Evolutionary conservation across 1,284 basidiomycete genomes (phyloP).

Genomic region (Pseudozyma pruni): DNA sequence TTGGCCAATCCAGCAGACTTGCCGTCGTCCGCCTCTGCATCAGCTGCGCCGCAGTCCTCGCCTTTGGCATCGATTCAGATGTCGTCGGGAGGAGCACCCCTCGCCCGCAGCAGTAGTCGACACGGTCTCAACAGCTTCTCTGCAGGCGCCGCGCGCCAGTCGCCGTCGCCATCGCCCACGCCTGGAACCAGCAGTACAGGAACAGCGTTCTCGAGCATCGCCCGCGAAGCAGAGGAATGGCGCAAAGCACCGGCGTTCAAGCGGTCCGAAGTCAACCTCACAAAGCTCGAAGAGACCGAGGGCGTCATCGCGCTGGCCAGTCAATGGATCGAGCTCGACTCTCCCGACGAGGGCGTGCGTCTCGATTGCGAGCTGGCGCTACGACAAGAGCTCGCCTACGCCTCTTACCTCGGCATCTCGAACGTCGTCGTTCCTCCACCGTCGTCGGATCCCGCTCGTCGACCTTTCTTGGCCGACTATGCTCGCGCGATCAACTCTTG

Average conservation of each 20-base stretch:
- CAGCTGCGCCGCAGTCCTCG: conserved; percentile 11
- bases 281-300: conserved; percentile 85
- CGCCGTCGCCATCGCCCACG: conserved; percentile 32
- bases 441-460: conserved; percentile 73
- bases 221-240: conserved; percentile 85
- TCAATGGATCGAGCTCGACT: conserved; percentile 95
- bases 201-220: conserved; percentile 24
- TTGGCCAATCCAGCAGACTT: conserved; percentile 69
- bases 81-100: conserved; percentile 15
- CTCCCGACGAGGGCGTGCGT: conserved; percentile 89
- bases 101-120: conserved; percentile 57
- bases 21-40: conserved; percentile 11
- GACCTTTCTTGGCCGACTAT: conserved; percentile 86
- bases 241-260: conserved; percentile 81
- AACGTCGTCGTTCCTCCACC: conserved; percentile 90
- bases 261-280: conserved; percentile 87
- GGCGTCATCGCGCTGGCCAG: conserved; percentile 81
- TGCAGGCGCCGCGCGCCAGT: conserved; percentile 10
- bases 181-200: conserved; percentile 13
- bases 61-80: conserved; percentile 19
- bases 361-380: conserved; percentile 96
- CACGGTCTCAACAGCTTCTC: conserved; percentile 35
- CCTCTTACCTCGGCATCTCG: conserved; percentile 87
- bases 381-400: conserved; percentile 90
- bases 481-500: conserved; percentile 78